Evolutionary conservation across 345 rosid species (phyloP), one percentile per base, ranked within the genome.

Genomic region (Hypericum androsaemum): DNA sequence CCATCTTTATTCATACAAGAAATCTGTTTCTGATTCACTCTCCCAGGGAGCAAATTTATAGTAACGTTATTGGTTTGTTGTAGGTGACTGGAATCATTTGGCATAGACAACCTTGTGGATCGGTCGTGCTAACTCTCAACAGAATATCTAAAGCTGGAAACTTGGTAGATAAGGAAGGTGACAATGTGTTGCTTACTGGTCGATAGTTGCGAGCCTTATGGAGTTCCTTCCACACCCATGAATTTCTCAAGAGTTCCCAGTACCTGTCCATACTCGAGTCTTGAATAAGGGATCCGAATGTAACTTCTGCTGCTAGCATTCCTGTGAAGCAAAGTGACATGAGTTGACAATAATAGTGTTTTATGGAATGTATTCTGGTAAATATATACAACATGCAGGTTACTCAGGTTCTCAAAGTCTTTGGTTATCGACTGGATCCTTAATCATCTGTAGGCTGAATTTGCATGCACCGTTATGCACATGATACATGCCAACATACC

Each of bases 141-240:
- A 8, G 38, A 28, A 39, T 38, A 12, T 16, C 17, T 39, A 13
- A 10, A 46, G 37, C 35, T 15, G 52, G 56, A 39, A 40, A 39
- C 51, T 46, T 14, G 10, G 7, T 37, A 28, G 40, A 43, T 32
- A 41, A 48, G 53, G 52, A 41, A 52, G 40, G 41, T 45, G n/a
- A 42, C 16, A 15, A 37, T 12, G 39, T 41, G 57, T 51, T 59
- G 74, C 96, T 71, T 53, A 90, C 98, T 56, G 98, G 98, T 46
- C 98, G 69, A 54, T 80, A 90, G 72, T 90, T 84, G 58, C 95
- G 80, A 73, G 83, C 82, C 61, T 54, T 63, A 45, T 72, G 73
- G 39, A 90, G 92, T 68, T 90, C 98, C 44, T 84, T 78, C 98
- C 96, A 87, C 60, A 87, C 80, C 98, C 96, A 90, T 44, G 98